A percentile compares a stretch with the other conserved stretches of the same genome.
phyloP scores from a whole-genome alignment of 2,329 filamentous ascomycete species.

The Akanthomyces dipterigenus region DNA sequence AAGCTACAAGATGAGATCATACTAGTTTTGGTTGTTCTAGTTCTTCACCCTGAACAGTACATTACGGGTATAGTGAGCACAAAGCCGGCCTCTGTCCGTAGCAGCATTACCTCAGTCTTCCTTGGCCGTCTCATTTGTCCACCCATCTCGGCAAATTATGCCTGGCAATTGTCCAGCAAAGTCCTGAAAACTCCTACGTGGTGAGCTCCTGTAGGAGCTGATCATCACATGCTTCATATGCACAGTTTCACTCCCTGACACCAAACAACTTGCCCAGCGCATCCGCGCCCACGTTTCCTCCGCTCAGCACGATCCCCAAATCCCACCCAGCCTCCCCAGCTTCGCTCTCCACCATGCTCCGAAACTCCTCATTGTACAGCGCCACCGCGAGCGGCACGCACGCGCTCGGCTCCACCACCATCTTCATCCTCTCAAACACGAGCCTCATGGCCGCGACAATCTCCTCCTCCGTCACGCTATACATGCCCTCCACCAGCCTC shows the following conservation, averaged over 20 bases:
- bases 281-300: constrained; percentile 53
- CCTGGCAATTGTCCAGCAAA: no score
- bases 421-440: constrained; percentile 81
- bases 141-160: no score
- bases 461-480: constrained; percentile 71
- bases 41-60: no score
- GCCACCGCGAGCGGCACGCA: constrained; percentile 79
- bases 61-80: no score
- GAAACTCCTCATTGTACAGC: constrained; percentile 80
- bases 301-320: constrained; percentile 52
- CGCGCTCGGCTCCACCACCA: constrained; percentile 82
- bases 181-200: no score
- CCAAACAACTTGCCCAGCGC: constrained; percentile 45
- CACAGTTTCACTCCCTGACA: constrained; percentile 1
- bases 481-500: constrained; percentile 62
- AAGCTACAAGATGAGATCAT: no score
- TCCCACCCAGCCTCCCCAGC: constrained; percentile 70
- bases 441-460: constrained; percentile 71
- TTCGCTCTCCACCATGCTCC: constrained; percentile 60
- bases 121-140: no score
- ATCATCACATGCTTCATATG: no score
- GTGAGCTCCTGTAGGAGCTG: no score
- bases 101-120: no score
- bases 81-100: no score
- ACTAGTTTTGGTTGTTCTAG: no score